Base-by-base conservation (phyloP, 148 eudicot species). In the Polygonum aviculare region DNA sequence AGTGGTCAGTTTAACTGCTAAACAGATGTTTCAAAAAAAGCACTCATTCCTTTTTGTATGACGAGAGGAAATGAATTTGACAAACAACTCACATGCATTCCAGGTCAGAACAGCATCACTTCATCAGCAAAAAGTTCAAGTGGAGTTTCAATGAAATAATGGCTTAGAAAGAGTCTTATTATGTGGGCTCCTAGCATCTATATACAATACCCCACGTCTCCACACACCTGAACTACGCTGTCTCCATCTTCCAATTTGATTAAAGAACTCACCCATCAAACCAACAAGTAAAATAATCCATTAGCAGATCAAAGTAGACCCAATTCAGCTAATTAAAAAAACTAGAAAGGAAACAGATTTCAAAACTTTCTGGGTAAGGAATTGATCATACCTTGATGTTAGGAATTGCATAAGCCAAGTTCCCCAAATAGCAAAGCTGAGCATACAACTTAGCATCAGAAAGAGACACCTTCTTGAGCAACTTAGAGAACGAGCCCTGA, bases 391-490 rank as follows among this genome's bases (percentile, higher is more conserved):
- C 99, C 99, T 91, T 93, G 80, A 95, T 91, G 67, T 75, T 83
- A n/a, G 97, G 88, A 31, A 95, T 93, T 74, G 70, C 81, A 85
- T 95, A 95, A 35, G 99, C 97, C 79, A 92, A 80, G 45, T 77
- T 88, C 31, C 98, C 97, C 91, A 95, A 88, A 82, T 88, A 88
- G 76, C 97, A 95, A 81, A 95, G 76, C 77, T 81, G 87, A 80
- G 97, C 92, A 91, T 92, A 95, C 81, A 95, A 78, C 60, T 88
- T 90, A 45, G 98, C 97, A 50, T 95, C 93, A 8, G 82, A 75
- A 57, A 95, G 82, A 74, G 98, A 82, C 35, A 95, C 99, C 83
- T 85, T 95, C 71, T 86, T 83, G 36, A 93, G 81, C 84, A 95
- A 33, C 82, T 85, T 91, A 21, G 89, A 87, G 78, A 95, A 95